Conservation (phyloP, 164 flowering plant genomes). For the Warburgia ugandensis region DNA sequence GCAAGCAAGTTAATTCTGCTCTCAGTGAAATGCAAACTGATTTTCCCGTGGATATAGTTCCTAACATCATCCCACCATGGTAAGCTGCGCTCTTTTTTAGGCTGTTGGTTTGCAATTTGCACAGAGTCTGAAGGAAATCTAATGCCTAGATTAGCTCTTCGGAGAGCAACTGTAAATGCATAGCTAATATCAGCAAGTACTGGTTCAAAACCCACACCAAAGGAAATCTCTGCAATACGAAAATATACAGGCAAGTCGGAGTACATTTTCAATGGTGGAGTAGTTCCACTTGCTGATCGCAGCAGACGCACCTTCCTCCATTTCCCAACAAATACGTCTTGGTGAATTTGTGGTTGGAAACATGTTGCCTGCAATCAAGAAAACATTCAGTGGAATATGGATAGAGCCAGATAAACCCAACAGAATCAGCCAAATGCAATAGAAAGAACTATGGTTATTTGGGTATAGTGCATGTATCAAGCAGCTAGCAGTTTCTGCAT, state of each 20-base stretch:
- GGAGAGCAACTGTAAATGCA: conserved; percentile 97
- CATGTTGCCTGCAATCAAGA: conserved; percentile 69
- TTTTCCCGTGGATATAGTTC: conserved; percentile 82
- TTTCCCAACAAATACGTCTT: conserved; percentile 83
- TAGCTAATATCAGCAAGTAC: conserved; percentile 85
- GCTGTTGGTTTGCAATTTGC: conserved; percentile 29
- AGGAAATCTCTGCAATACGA: conserved; percentile 67
- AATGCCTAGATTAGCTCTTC: conserved; percentile 82
- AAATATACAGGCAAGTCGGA: conserved; percentile 72
- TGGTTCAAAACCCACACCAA: conserved; percentile 96
- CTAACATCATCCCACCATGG: conserved; percentile 99
- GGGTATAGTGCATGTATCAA: no score
- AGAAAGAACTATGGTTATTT: no score
- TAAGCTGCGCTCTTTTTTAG: conserved; percentile 85
- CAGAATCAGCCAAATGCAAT: background rate
- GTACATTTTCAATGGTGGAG: conserved; percentile 92
- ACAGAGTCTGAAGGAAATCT: conserved; percentile 22
- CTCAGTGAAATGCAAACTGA: conserved; percentile 50
- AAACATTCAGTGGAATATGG: conserved; percentile 1
- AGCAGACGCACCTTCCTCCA: conserved; percentile 91
- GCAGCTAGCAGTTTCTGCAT: no score
- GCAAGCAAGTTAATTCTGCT: conserved; percentile 67
- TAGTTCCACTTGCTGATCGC: conserved; percentile 94
- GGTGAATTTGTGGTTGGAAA: conserved; percentile 89
- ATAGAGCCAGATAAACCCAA: background rate